Conservation (phyloP, 345 rosid genomes). For the Durio zibethinus region DNA sequence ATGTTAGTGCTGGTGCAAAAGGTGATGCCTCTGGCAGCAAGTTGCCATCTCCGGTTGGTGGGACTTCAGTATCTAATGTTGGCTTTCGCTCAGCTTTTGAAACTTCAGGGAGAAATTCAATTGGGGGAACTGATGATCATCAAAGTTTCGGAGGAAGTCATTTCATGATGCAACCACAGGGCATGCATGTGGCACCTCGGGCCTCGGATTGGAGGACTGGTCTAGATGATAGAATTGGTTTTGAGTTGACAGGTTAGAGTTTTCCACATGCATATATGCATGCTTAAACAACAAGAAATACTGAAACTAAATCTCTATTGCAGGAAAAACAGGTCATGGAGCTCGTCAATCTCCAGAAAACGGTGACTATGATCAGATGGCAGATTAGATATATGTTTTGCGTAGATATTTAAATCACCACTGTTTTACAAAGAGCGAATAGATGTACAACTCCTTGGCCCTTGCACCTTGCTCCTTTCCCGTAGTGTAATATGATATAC, state of each 20-base stretch:
- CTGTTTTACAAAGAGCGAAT: conserved; percentile 22
- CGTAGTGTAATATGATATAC: conserved; percentile 34
- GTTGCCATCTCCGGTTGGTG: conserved; percentile 54
- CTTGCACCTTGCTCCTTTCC: conserved; percentile 9
- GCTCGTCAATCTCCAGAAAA: conserved; percentile 57
- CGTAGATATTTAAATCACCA: conserved; percentile 4
- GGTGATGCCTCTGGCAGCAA: conserved; percentile 48
- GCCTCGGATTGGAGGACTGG: conserved; percentile 51
- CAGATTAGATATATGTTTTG: conserved; percentile 31
- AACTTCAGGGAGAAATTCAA: conserved; percentile 44
- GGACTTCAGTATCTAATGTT: conserved; percentile 33
- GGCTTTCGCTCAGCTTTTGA: conserved; percentile 53
- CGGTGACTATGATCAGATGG: conserved; percentile 51
- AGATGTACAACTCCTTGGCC: conserved; percentile 24
- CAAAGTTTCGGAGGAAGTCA: conserved; percentile 45
- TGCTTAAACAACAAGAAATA: neutral
- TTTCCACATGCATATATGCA: neutral
- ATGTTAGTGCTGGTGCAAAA: conserved; percentile 35
- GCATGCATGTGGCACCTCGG: conserved; percentile 41
- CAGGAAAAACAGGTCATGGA: conserved; percentile 53
- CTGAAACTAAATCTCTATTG: conserved; percentile 18
- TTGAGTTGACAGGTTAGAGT: conserved; percentile 48
- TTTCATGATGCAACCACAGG: conserved; percentile 53
- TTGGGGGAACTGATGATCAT: conserved; percentile 39
- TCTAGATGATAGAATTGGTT: conserved; percentile 40